Percentiles rank a stretch among this genome's conserved stretches.
These are phyloP conservation scores for Potentilla sterilis DNA, from an alignment of 306 rosid species.

Conservation along the genomic window DNA sequence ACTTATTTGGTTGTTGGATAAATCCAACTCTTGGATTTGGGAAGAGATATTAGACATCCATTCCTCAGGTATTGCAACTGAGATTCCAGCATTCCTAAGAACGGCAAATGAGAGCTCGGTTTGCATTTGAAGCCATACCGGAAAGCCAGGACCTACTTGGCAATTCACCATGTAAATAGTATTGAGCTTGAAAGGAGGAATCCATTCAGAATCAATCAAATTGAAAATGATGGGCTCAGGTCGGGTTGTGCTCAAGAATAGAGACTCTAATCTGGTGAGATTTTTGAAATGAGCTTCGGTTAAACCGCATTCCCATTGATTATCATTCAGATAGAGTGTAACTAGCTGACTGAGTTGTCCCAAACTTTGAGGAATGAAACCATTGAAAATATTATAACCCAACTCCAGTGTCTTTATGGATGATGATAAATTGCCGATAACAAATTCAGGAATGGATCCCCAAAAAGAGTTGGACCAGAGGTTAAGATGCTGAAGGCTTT, in stretches of 20 bases:
- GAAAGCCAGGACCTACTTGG: not conserved
- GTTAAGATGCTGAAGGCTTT: not conserved
- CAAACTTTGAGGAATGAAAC: constrained; percentile 23
- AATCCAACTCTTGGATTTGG: not conserved
- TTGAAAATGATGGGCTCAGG: not conserved
- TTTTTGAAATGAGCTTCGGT: constrained; percentile 22
- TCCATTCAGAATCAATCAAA: not conserved
- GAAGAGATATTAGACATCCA: not conserved
- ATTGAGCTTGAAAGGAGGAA: constrained; percentile 10
- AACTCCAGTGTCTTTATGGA: not conserved
- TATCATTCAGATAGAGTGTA: not conserved
- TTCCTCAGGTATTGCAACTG: not conserved
- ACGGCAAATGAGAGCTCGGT: not conserved
- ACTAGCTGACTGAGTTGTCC: constrained; percentile 23
- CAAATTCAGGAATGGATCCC: constrained; percentile 23
- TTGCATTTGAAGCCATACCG: not conserved
- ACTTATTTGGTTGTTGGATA: not conserved
- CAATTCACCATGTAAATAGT: rapidly evolving
- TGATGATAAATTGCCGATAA: constrained; percentile 9
- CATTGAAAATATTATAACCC: constrained; percentile 1
- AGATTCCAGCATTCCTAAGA: no score
- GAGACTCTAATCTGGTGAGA: not conserved
- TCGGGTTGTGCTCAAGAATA: not conserved
- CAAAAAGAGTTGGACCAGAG: not conserved
- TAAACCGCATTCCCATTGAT: not conserved